Evolutionary conservation across 139 green algal genomes (phyloP), one percentile per base, ranked within the genome.

Genomic region (Chlamydomonas sp.): DNA sequence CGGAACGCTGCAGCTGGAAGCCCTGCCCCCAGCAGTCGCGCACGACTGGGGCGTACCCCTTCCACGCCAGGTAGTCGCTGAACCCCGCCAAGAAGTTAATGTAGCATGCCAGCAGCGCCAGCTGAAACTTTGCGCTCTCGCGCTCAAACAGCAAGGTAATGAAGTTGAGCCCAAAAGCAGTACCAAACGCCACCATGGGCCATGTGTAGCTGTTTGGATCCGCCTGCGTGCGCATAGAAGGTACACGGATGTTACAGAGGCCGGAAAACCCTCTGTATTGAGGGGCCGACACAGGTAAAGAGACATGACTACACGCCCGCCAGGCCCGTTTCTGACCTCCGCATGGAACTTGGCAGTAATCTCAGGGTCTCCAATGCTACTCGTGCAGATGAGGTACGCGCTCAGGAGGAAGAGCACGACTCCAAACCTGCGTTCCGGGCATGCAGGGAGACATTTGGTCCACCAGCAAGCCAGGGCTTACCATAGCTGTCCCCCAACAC

Each of bases 101-200:
- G 63, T 91, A 91, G 79, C 84, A 88, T 0, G 87, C 87, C 10
- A 93, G 67, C 58, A 92, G 71, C 8, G 88, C 82, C 0, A 93
- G 85, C 85, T 93, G 91, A 58, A 92, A 87, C 83, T 92, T 92
- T 4, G 71, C 78, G 61, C 72, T 79, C 59, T 92, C 91, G 16
- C 91, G 88, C 88, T 93, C 91, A 69, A 93, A 93, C 0, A 91
- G 67, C 1, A 93, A 62, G 8, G 84, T 91, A 3, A 93, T 66
- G 67, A 90, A 89, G 74, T 93, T 93, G 2, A 93, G 85, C 16
- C 64, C 66, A 64, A 92, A 92, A 2, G 89, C 89, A 49, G 89
- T 92, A 15, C 63, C 78, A 66, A 92, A 92, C 4, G 89, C 89
- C 3, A 90, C 57, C 85, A 90, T 90, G 0, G 89, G 89, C 89